Conservation (phyloP, 2,329 filamentous ascomycete species). For the Fusarium pininemorale region DNA sequence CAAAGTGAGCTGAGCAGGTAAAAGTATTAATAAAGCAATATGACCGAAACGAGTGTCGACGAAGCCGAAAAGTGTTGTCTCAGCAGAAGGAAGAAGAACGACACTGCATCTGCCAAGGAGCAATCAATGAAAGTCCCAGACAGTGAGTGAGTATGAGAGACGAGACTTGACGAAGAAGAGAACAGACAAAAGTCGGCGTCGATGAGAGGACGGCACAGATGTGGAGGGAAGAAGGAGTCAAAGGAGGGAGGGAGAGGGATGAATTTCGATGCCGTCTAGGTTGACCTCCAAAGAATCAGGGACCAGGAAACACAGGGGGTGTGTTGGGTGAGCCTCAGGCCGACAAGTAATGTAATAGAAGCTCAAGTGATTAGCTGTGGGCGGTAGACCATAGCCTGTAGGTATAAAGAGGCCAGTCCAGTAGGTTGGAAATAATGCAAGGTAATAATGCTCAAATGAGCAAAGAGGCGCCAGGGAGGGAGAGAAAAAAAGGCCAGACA, state of each 20-base stretch:
- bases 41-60: conserved; percentile 46
- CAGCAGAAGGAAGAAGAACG: conserved; percentile 42
- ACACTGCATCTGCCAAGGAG: conserved; percentile 44
- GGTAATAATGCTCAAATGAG: conserved; percentile 42
- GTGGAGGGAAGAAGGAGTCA: conserved; percentile 36
- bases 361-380: conserved; percentile 36
- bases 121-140: conserved; percentile 37
- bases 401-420: conserved; percentile 10
- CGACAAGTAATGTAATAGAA: conserved; percentile 20
- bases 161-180: conserved; percentile 23
- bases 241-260: conserved; percentile 38
- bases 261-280: conserved; percentile 33
- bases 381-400: neutral
- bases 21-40: conserved; percentile 47
- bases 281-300: conserved; percentile 35
- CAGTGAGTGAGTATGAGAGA: conserved; percentile 31
- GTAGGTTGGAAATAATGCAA: conserved; percentile 38
- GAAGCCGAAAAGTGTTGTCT: conserved; percentile 42
- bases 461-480: conserved; percentile 48
- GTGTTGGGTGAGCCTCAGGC: conserved; percentile 37
- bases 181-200: conserved; percentile 33
- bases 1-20: conserved; percentile 37
- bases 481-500: conserved; percentile 43
- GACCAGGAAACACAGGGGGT: conserved; percentile 35
- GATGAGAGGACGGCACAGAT: conserved; percentile 36